Conservation (phyloP, 164 flowering plant species). For the Kalanchoe fedtschenkoi region DNA sequence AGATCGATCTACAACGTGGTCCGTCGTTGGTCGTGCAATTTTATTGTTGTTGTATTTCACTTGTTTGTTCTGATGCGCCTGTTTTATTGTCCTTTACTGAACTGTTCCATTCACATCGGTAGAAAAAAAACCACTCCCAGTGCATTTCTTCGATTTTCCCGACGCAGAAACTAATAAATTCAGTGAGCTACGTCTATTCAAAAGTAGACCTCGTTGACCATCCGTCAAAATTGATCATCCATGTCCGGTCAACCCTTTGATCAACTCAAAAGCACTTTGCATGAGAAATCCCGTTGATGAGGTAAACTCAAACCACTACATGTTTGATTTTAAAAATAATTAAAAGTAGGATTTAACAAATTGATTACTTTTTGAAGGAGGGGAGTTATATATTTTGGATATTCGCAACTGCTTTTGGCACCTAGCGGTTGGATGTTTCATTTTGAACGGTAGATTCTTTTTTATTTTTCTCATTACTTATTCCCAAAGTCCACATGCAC, state of each 20-base stretch:
- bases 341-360: not conserved
- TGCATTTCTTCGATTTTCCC: not conserved
- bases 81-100: not conserved
- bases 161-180: not conserved
- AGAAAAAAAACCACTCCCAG: not conserved
- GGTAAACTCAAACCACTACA: no score
- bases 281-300: no score
- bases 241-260: slow-evolving; percentile 1
- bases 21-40: slow-evolving; percentile 2
- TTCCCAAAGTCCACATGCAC: not conserved
- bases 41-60: not conserved
- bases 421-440: not conserved
- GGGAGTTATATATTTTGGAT: not conserved
- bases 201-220: not conserved
- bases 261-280: no score
- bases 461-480: not conserved
- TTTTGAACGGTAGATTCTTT: not conserved
- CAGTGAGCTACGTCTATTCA: not conserved
- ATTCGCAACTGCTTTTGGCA: not conserved
- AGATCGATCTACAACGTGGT: not conserved
- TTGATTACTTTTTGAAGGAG: not conserved
- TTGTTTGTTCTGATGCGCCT: not conserved
- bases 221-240: not conserved
- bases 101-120: not conserved
- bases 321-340: no score